These are phyloP conservation scores for Limonium bicolor DNA, from an alignment of 148 eudicot genomes.

Conservation along the genomic window DNA sequence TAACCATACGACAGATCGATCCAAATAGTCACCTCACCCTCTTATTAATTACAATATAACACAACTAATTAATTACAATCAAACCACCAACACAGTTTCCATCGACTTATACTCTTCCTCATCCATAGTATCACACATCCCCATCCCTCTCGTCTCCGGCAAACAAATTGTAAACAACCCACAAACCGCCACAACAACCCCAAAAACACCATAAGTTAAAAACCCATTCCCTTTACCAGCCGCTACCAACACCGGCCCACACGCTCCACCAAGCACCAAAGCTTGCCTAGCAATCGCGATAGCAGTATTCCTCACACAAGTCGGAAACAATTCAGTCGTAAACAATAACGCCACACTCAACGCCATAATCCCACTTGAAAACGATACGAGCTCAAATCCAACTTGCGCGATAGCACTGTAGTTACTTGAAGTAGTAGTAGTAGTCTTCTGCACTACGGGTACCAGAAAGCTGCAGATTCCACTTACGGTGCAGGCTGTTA, in stretches of 20 bases:
- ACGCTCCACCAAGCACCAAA: conserved; percentile 34
- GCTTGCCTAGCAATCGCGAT: conserved; percentile 53
- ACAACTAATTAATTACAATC: no score
- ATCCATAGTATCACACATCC: conserved; percentile 21
- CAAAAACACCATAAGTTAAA: conserved; percentile 31
- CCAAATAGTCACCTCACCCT: no score
- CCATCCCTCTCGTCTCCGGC: conserved; percentile 15
- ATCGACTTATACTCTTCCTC: conserved; percentile 12
- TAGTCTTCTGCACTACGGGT: conserved; percentile 20
- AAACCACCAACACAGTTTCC: not conserved
- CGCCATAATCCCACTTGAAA: conserved; percentile 30
- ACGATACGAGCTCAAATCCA: conserved; percentile 29
- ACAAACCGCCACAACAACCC: conserved; percentile 6
- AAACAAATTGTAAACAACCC: conserved; percentile 15
- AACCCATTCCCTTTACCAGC: conserved; percentile 22
- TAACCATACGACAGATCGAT: no score
- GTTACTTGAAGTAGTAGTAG: conserved; percentile 2
- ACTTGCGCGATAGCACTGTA: conserved; percentile 16
- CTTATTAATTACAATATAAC: no score
- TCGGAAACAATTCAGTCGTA: conserved; percentile 60
- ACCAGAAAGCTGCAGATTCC: conserved; percentile 36
- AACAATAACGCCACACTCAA: conserved; percentile 36
- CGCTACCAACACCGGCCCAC: conserved; percentile 45
- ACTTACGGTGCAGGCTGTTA: conserved; percentile 20
- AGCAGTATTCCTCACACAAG: conserved; percentile 66